Evolutionary conservation across 169 alveolate species (phyloP), one percentile per base, ranked within the genome.

Genomic region (Perkinsus olseni): DNA sequence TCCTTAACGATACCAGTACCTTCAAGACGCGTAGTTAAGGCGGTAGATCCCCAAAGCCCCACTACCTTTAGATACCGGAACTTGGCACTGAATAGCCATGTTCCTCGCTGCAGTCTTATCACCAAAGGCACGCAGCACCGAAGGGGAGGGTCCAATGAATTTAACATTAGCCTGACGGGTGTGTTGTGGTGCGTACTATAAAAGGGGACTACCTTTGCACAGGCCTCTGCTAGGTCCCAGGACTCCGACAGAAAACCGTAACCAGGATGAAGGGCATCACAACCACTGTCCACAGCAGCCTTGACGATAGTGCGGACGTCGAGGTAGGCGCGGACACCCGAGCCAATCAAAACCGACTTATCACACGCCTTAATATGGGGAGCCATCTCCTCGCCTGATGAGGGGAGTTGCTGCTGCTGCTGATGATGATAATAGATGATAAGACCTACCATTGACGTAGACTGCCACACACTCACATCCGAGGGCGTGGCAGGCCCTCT

Each of bases 231-330:
- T 92, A 97, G 96, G 36, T 95, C 93, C 48, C 97, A 96, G 93
- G 96, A 96, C 95, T 97, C 98, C n/a, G 98, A 96, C 91, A 97
- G 95, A 93, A 97, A 97, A 48, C 98, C 98, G 93, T 96, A 97
- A 31, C 98, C 93, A 0, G 94, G 94, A 51, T 93, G 94, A 90
- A 93, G 91, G 37, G 94, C 94, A 82, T 93, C 94, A 17, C 48
- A 74, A 0, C 38, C 51, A 51, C 38, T 24, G 13, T 62, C 45
- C 34, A 50, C 51, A n/a, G 94, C 94, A 11, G 91, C 48, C 31
- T 93, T 90, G 91, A 90, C 74, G 62, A 93, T 93, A 0, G 36
- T 92, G 28, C 51, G 74, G 24, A 39, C 39, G 40, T 93, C 48
- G 38, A 93, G 91, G 74, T 93, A 93, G 38, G 94, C 94, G 0